Percentiles rank a stretch among this genome's conserved stretches.
phyloP scores from a whole-genome alignment of 768 basidiomycete species.

The Clavulina sp. region DNA sequence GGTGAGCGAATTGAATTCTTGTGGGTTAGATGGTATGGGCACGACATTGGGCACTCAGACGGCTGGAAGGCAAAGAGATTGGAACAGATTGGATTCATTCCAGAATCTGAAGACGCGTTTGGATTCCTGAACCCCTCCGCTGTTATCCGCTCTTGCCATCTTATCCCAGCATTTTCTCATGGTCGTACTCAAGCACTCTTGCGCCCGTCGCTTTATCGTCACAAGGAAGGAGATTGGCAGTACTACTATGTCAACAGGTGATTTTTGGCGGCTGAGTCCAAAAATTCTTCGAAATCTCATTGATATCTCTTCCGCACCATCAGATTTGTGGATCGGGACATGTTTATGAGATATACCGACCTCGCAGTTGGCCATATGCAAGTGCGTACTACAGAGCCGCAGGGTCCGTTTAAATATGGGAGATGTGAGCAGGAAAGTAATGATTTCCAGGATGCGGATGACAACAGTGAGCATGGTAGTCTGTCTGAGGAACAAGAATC shows the following conservation, averaged over 20 bases:
- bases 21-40: slow-evolving; percentile 26
- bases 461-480: neutral
- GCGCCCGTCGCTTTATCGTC: slow-evolving; percentile 4
- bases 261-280: too few relatives aligned
- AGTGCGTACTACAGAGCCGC: neutral
- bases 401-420: neutral
- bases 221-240: slow-evolving; percentile 18
- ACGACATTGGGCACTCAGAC: slow-evolving; percentile 14
- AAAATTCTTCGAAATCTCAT: neutral
- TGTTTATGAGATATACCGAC: slow-evolving; percentile 15
- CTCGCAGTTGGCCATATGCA: slow-evolving; percentile 15
- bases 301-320: too few relatives aligned
- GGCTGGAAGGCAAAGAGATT: slow-evolving; percentile 19
- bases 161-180: slow-evolving; percentile 25
- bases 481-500: neutral
- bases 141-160: slow-evolving; percentile 25
- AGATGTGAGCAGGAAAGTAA: neutral
- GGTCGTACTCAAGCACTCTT: slow-evolving; percentile 13
- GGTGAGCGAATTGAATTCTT: slow-evolving; percentile 23
- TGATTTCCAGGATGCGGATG: neutral
- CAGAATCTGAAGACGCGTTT: slow-evolving; percentile 20
- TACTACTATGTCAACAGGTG: slow-evolving; percentile 25
- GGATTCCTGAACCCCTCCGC: slow-evolving; percentile 29
- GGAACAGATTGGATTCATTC: slow-evolving; percentile 25
- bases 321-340: slow-evolving; percentile 18